Base-by-base conservation (phyloP, 306 rosid species). In the Dalbergia oliveri region DNA sequence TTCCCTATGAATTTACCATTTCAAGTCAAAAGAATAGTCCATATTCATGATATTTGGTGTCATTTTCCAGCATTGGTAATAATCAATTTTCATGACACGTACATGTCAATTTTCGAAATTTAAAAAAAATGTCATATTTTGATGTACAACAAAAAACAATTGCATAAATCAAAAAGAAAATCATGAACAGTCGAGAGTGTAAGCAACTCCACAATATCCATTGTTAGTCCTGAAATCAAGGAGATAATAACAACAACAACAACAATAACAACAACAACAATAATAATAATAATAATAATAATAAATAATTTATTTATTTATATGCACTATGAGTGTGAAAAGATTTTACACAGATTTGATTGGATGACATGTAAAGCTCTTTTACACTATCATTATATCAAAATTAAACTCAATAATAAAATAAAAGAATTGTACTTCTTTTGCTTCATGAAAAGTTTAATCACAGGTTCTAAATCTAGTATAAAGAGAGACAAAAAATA, bases 31-130 rank as follows among this genome's bases (percentile, higher is more conserved):
- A 33, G n/a, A 81, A 66, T 33, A 70, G 49, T 70, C 50, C 26
- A 35, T 9, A 53, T 51, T 72, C 35, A 44, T 53, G 47, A 69
- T 60, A 60, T 51, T 65, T 50, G 47, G 33, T 31, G 11, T 37
- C 67, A 18, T 51, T 58, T 49, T 68, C 66, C 51, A 26, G 66
- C 39, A 58, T 81, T 66, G 37, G 77, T 16, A 13, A 60, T 33
- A 69, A 69, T 47, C 37, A 13, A 58, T 12, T 70, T 19, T 14
- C 18, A 8, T 6, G 39, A 19, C 54, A 68, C 11, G 39, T 69
- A 31, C 45, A 26, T 9, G 54, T 15, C 18, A 5, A n/a, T 23
- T 35, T 14, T 35, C 62, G 1, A 34, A 65, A 51, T 39, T 0
- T 2, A 49, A 35, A 47, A 43, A 11, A 49, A 60, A 44, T 60